These are phyloP conservation scores for Solioccasus polychromus DNA, from an alignment of 768 basidiomycete genomes.

Conservation along the genomic window DNA sequence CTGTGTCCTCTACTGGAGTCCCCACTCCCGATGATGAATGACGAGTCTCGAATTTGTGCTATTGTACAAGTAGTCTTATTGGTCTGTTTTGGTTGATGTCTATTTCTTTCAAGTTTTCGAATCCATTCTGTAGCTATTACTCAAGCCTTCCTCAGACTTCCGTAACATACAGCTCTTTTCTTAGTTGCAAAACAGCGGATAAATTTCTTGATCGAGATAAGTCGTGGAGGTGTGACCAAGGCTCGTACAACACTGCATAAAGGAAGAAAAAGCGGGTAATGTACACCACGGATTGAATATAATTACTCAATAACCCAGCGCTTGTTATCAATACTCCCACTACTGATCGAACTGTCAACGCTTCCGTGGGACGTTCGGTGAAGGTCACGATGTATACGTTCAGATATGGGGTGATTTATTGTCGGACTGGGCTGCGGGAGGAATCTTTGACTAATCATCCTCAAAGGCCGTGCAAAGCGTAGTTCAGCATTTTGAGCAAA, in stretches of 20 bases:
- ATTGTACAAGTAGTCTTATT: not conserved
- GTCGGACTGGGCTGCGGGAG: constrained; percentile 33
- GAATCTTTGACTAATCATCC: not conserved
- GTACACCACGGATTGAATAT: too few species aligned
- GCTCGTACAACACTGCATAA: too few species aligned
- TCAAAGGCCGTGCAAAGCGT: constrained; percentile 20
- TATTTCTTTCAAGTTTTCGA: not conserved
- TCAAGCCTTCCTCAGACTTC: not conserved
- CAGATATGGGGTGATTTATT: constrained; percentile 32
- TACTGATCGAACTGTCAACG: constrained; percentile 4
- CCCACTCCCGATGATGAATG: constrained; percentile 29
- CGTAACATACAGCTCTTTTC: constrained; percentile 8
- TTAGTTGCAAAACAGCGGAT: not conserved
- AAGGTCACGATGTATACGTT: constrained; percentile 26
- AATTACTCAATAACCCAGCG: constrained; percentile 31
- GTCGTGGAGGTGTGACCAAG: too few species aligned
- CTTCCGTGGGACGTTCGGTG: constrained; percentile 3
- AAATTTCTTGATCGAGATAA: too few species aligned
- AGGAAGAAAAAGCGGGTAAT: too few species aligned
- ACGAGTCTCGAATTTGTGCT: not conserved
- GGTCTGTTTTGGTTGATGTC: not conserved
- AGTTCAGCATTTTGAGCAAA: constrained; percentile 28
- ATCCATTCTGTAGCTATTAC: constrained; percentile 18
- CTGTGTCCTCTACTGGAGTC: constrained; percentile 40
- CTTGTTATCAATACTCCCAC: constrained; percentile 7